Evolutionary conservation across 805 yeast genomes (phyloP).

Genomic region (Saccharomycopsis malanga): DNA sequence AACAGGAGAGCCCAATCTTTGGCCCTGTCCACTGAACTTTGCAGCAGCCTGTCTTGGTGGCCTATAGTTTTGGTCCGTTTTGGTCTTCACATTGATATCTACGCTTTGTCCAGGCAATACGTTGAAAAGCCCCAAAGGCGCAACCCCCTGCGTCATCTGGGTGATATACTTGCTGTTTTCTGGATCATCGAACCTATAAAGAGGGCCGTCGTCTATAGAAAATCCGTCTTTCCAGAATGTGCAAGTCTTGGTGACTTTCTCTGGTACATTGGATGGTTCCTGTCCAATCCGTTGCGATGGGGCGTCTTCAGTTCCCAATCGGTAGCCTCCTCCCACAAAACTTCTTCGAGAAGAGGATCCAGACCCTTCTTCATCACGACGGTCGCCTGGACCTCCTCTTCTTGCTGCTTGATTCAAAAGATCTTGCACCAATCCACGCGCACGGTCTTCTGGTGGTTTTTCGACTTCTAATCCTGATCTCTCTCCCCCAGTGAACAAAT

Average conservation of each 20-base stretch:
- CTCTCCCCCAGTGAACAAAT: constrained; percentile 61
- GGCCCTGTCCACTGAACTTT: constrained; percentile 66
- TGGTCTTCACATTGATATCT: constrained; percentile 78
- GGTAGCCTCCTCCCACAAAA: constrained; percentile 36
- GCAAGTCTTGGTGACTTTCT: constrained; percentile 67
- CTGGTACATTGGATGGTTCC: constrained; percentile 27
- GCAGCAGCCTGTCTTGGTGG: constrained; percentile 60
- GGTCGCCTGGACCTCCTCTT: constrained; percentile 52
- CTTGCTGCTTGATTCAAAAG: constrained; percentile 63
- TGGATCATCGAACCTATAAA: constrained; percentile 87
- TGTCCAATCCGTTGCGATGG: constrained; percentile 33
- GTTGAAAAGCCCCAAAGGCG: constrained; percentile 75
- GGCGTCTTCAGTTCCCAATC: constrained; percentile 33
- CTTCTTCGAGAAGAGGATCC: constrained; percentile 26
- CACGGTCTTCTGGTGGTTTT: constrained; percentile 48
- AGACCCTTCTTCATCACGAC: constrained; percentile 30
- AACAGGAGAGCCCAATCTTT: constrained; percentile 82
- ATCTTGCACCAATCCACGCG: constrained; percentile 38
- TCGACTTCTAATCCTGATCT: constrained; percentile 76
- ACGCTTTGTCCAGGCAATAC: constrained; percentile 91
- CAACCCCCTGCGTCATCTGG: constrained; percentile 83
- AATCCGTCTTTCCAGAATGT: constrained; percentile 97
- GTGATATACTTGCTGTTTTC: constrained; percentile 70
- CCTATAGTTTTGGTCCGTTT: constrained; percentile 70
- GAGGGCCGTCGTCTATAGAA: constrained; percentile 85